Percentiles rank a stretch among this genome's conserved stretches.
Evolutionary conservation across 2,329 filamentous ascomycete genomes (phyloP).

Genomic region (Fusarium sp.): DNA sequence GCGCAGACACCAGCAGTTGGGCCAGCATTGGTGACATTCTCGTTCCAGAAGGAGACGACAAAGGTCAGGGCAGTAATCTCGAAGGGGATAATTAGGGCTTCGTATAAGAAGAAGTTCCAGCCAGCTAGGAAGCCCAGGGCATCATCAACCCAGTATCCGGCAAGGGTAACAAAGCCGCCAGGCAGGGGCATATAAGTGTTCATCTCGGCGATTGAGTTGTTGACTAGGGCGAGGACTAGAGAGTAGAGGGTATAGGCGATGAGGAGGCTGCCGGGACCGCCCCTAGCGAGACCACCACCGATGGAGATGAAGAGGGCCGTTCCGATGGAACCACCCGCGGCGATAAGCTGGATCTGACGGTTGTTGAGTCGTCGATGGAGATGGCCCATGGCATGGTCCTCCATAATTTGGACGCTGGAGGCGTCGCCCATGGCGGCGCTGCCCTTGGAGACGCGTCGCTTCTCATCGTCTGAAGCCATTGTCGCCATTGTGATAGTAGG

Average conservation of each 20-base stretch:
- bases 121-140: slow-evolving; percentile 38
- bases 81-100: slow-evolving; percentile 66
- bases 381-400: slow-evolving; percentile 32
- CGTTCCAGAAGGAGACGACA: slow-evolving; percentile 66
- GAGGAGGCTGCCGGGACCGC: slow-evolving; percentile 35
- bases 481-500: slow-evolving; percentile 17
- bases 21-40: slow-evolving; percentile 51
- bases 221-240: slow-evolving; percentile 35
- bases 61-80: slow-evolving; percentile 66
- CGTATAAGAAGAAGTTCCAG: slow-evolving; percentile 54
- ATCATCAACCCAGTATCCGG: slow-evolving; percentile 41
- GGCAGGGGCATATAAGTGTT: slow-evolving; percentile 41
- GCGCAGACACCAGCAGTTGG: slow-evolving; percentile 63
- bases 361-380: slow-evolving; percentile 40
- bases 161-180: slow-evolving; percentile 37
- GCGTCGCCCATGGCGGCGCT: slow-evolving; percentile 20
- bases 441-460: slow-evolving; percentile 27
- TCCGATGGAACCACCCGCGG: slow-evolving; percentile 42
- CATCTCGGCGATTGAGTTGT: slow-evolving; percentile 43
- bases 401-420: slow-evolving; percentile 14
- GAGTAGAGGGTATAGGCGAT: slow-evolving; percentile 34
- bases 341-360: slow-evolving; percentile 51
- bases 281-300: slow-evolving; percentile 41
- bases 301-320: slow-evolving; percentile 45
- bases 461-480: slow-evolving; percentile 34